Evolutionary conservation across 2,329 filamentous ascomycete genomes (phyloP).

Genomic region (Fusarium buxicola): DNA sequence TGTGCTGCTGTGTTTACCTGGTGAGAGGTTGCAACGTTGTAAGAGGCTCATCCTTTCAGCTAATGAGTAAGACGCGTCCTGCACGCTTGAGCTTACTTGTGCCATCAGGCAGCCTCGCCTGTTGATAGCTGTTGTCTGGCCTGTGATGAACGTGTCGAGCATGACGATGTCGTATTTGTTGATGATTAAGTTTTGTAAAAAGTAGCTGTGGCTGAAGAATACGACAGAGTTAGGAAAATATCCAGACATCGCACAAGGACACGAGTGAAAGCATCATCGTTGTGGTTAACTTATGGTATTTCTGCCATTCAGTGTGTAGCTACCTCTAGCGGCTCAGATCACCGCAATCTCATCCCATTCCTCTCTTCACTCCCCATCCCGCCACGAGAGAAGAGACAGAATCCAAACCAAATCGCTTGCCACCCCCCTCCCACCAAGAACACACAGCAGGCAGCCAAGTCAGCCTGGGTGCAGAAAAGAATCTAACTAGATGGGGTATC

Average conservation of each 20-base stretch:
- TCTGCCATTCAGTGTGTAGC: conserved; percentile 52
- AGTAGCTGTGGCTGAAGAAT: neutral
- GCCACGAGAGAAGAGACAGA: conserved; percentile 7
- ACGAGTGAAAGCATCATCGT: neutral
- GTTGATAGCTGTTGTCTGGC: neutral
- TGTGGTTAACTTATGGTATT: conserved; percentile 50
- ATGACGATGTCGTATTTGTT: too few relatives aligned
- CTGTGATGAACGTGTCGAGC: neutral
- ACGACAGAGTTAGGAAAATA: neutral
- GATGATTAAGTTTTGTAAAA: too few relatives aligned
- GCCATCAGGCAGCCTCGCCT: neutral
- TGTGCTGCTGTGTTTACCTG: neutral
- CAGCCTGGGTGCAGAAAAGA: conserved; percentile 15
- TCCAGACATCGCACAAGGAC: neutral
- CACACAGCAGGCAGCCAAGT: conserved; percentile 8
- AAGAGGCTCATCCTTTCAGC: neutral
- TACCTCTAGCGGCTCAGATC: conserved; percentile 35
- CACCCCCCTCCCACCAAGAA: neutral
- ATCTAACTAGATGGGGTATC: conserved; percentile 41
- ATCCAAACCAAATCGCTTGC: conserved; percentile 10
- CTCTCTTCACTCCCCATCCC: conserved; percentile 10
- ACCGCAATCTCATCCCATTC: conserved; percentile 20
- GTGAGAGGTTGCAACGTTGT: conserved; percentile 22
- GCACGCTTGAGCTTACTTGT: neutral
- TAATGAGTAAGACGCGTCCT: neutral